phyloP scores from a whole-genome alignment of 345 rosid genomes.

The Nephelium lappaceum region DNA sequence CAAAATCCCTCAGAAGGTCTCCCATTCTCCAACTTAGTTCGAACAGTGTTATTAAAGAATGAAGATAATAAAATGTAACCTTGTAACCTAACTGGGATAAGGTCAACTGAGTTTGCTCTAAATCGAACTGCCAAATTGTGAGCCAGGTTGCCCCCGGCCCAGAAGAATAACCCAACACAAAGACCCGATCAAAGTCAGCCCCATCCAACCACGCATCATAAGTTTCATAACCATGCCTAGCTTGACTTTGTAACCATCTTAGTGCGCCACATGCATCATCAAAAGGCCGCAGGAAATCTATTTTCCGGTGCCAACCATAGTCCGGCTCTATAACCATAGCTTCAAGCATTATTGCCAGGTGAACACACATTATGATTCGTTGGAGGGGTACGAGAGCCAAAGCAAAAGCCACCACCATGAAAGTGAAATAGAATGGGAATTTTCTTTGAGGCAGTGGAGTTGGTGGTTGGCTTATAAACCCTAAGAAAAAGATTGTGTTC shows the following conservation, averaged over 20 bases:
- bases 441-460: conserved; percentile 2
- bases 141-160: conserved; percentile 52
- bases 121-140: conserved; percentile 47
- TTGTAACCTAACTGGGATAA: conserved; percentile 38
- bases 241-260: conserved; percentile 37
- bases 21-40: conserved; percentile 46
- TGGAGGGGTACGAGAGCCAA: conserved; percentile 45
- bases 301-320: conserved; percentile 51
- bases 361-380: conserved; percentile 43
- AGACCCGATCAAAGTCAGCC: conserved; percentile 41
- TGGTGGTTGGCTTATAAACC: conserved; percentile 19
- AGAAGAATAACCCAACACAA: conserved; percentile 45
- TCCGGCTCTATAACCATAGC: conserved; percentile 47
- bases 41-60: conserved; percentile 46
- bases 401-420: conserved; percentile 57
- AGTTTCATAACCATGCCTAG: not conserved
- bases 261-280: conserved; percentile 38
- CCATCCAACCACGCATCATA: conserved; percentile 22
- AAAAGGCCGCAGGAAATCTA: conserved; percentile 48
- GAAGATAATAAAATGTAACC: conserved; percentile 50
- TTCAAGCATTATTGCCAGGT: conserved; percentile 33
- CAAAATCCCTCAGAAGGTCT: conserved; percentile 42
- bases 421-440: conserved; percentile 22
- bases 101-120: conserved; percentile 21
- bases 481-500: conserved; percentile 23